Evolutionary conservation across 768 basidiomycete species (phyloP).

Genomic region (Mycena alexandri): DNA sequence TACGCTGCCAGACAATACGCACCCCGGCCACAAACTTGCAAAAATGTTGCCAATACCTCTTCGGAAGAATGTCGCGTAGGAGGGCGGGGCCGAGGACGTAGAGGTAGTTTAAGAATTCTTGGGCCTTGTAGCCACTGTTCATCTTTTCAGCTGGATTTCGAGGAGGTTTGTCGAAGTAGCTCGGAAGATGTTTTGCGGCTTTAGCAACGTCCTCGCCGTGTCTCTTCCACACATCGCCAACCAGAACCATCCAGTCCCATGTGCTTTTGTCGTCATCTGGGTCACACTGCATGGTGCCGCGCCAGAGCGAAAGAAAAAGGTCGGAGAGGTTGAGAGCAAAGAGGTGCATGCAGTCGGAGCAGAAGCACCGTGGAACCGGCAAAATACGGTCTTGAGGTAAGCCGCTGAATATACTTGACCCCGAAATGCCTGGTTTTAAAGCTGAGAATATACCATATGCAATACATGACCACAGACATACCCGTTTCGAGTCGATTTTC

Average conservation of each 20-base stretch:
- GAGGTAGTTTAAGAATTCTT: slow-evolving; percentile 6
- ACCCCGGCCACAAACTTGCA: slow-evolving; percentile 33
- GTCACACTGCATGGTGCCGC: slow-evolving; percentile 42
- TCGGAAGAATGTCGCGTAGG: slow-evolving; percentile 17
- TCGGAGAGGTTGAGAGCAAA: slow-evolving; percentile 40
- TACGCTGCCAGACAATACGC: slow-evolving; percentile 10
- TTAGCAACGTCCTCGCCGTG: slow-evolving; percentile 36
- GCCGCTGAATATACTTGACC: slow-evolving; percentile 4
- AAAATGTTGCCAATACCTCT: slow-evolving; percentile 17
- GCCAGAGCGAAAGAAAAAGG: slow-evolving; percentile 35
- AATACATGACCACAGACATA: too few species aligned
- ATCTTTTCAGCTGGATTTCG: slow-evolving; percentile 44
- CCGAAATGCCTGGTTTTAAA: slow-evolving; percentile 25
- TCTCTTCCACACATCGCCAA: slow-evolving; percentile 29
- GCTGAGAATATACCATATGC: slow-evolving; percentile 8
- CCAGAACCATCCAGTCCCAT: slow-evolving; percentile 50
- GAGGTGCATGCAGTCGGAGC: slow-evolving; percentile 51
- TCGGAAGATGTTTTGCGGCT: slow-evolving; percentile 17
- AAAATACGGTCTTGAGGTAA: neutral
- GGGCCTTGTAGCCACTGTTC: slow-evolving; percentile 36
- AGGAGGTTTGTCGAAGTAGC: slow-evolving; percentile 40
- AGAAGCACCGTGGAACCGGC: slow-evolving; percentile 42
- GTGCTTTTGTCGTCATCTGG: slow-evolving; percentile 36
- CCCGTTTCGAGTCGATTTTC: slow-evolving; percentile 37
- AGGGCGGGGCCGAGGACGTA: slow-evolving; percentile 13